phyloP scores from a whole-genome alignment of 352 stramenopile species.

The Phytophthora cactorum region DNA sequence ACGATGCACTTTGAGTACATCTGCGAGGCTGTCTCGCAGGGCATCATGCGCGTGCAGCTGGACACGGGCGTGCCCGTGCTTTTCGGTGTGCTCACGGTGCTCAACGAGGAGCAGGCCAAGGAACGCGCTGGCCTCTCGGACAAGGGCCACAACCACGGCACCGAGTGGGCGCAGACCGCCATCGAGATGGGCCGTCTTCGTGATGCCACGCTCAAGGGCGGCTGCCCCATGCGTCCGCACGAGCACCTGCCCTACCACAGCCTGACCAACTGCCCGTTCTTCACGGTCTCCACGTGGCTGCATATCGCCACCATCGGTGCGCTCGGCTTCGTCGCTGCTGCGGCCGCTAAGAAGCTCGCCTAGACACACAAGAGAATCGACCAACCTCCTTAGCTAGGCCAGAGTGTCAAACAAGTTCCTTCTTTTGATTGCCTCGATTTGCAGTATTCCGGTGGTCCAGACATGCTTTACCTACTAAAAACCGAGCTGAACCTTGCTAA shows the following conservation, averaged over 20 bases:
- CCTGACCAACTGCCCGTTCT: constrained; percentile 76
- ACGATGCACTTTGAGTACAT: constrained; percentile 99
- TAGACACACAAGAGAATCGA: constrained; percentile 22
- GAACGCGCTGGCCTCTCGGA: constrained; percentile 84
- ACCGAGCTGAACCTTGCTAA: constrained; percentile 67
- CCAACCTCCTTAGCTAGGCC: neutral
- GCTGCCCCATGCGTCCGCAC: constrained; percentile 72
- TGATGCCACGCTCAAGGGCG: constrained; percentile 58
- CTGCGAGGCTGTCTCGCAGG: constrained; percentile 94
- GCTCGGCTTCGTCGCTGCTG: constrained; percentile 53
- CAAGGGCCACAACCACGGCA: constrained; percentile 95
- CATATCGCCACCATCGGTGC: constrained; percentile 70
- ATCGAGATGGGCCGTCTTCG: constrained; percentile 96
- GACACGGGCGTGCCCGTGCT: constrained; percentile 88
- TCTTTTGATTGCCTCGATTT: constrained; percentile 15
- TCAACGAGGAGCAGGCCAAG: constrained; percentile 96
- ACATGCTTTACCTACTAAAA: constrained; percentile 41
- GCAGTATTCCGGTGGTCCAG: constrained; percentile 16
- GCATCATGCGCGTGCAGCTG: constrained; percentile 97
- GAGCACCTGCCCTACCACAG: constrained; percentile 81
- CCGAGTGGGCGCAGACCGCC: constrained; percentile 96
- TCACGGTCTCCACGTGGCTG: constrained; percentile 79
- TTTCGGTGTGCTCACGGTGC: constrained; percentile 96
- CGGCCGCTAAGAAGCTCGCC: constrained; percentile 64
- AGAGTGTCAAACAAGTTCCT: constrained; percentile 16